Conservation (phyloP, 2,329 filamentous ascomycete species). For the Chaetothyriales sp. region DNA sequence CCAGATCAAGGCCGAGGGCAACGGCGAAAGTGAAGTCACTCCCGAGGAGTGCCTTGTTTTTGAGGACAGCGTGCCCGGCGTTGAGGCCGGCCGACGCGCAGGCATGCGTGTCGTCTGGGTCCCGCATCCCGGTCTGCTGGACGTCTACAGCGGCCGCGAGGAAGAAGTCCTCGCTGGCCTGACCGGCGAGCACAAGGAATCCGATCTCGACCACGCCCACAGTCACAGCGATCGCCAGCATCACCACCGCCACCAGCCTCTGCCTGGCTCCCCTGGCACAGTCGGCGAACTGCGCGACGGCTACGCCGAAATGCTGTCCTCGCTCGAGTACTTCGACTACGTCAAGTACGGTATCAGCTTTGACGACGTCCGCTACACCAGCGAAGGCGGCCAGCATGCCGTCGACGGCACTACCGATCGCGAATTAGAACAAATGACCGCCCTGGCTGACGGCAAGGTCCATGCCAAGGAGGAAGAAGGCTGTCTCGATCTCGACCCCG, state of each 20-base stretch:
- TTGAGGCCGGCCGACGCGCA: conserved; percentile 77
- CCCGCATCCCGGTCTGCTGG: conserved; percentile 65
- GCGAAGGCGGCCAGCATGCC: conserved; percentile 11
- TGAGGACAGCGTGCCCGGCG: conserved; percentile 85
- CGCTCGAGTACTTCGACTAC: conserved; percentile 48
- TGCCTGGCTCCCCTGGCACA: conserved; percentile 31
- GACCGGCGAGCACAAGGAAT: conserved; percentile 55
- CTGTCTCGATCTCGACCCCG: no score
- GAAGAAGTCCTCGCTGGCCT: conserved; percentile 69
- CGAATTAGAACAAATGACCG: conserved; percentile 17
- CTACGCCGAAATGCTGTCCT: conserved; percentile 40
- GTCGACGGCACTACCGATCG: conserved; percentile 15
- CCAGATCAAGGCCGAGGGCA: conserved; percentile 39
- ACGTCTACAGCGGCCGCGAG: conserved; percentile 64
- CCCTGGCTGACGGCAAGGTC: conserved; percentile 13
- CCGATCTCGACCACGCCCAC: conserved; percentile 23
- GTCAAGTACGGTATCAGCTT: conserved; percentile 42
- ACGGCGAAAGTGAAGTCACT: conserved; percentile 49
- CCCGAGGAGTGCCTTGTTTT: conserved; percentile 91
- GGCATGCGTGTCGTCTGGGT: conserved; percentile 94
- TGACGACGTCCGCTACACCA: conserved; percentile 9
- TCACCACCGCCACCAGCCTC: conserved; percentile 12
- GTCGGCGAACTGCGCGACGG: conserved; percentile 48
- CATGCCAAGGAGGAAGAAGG: conserved; percentile 11
- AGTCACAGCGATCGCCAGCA: no score